Base-by-base conservation (phyloP, 768 basidiomycete species). In the Pleurotus ostreatus region DNA sequence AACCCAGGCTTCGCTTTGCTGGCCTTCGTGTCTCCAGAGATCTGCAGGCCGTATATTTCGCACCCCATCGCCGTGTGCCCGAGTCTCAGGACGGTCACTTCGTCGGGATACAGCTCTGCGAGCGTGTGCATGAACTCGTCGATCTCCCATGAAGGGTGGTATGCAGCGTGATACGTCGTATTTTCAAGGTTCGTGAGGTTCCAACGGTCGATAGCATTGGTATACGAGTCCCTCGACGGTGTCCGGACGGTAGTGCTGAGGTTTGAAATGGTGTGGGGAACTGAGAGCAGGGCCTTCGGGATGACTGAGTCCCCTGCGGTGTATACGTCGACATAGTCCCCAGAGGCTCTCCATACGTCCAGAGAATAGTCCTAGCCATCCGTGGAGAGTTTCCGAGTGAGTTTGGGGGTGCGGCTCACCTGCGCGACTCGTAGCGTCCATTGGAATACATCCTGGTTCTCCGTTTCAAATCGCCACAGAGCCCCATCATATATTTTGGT, bases 51-150 rank as follows among this genome's bases (percentile, higher is more conserved):
- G 34, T 73, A 57, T 72, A 88, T 81, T 61, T 83, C 83, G 55
- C 85, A 69, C 2, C 82, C 85, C 65, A 85, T 76, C 3, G 74
- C 79, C 46, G 74, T 81, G 55, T 80, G 77, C 0, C 88, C 89
- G 3, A 91, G 62, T 12, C 66, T 68, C 12, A 75, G 63, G n/a
- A 86, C 55, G 11, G 62, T 59, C 9, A 81, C 76, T 6, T 69
- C 65, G n/a, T 80, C 70, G 0, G 86, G 83, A 58, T 78, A 72
- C 12, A 74, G 60, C 3, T 58, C 66, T 1, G 72, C 75, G 23
- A 89, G 61, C n/a, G 78, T 70, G 38, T 68, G 53, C 12, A 87
- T 66, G 66, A 89, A 86, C 0, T 59, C 56, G 22, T 82, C 68
- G 5, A 87, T 75, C 56, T 83, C 83, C 18, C 70, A 67, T 37